Percentiles rank a stretch among this genome's conserved stretches.
phyloP scores from a whole-genome alignment of 2,329 filamentous ascomycete genomes.

The Neonectria punicea region DNA sequence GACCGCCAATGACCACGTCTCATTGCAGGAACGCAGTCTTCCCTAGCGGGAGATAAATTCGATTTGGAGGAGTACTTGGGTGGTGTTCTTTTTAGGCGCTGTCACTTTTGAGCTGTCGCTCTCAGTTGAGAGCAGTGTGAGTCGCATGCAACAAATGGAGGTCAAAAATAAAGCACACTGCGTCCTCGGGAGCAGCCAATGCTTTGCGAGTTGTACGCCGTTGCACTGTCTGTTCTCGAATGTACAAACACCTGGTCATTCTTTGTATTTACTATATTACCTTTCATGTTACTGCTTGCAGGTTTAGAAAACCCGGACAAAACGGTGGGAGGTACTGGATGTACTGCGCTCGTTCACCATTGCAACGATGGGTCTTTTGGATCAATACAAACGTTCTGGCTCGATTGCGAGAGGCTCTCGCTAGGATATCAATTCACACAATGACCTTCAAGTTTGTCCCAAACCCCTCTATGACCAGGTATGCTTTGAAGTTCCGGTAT shows the following conservation, averaged over 20 bases:
- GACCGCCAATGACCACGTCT: not conserved
- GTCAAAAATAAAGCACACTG: not conserved
- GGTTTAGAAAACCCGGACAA: constrained; percentile 28
- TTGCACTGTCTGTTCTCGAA: constrained; percentile 9
- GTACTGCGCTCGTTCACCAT: not conserved
- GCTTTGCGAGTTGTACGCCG: not conserved
- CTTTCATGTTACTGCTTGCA: constrained; percentile 8
- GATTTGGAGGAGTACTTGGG: not conserved
- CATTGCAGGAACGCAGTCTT: not conserved
- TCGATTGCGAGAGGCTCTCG: not conserved
- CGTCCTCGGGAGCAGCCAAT: constrained; percentile 3
- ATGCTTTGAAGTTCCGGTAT: no score
- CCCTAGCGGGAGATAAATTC: not conserved
- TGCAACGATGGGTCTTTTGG: not conserved
- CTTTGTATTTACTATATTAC: constrained; percentile 28
- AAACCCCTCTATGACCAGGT: not conserved
- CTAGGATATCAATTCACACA: not conserved
- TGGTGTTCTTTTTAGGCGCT: not conserved
- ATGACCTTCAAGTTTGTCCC: no score
- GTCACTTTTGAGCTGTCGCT: not conserved
- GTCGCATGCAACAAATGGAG: not conserved
- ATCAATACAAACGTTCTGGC: not conserved
- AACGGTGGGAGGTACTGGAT: not conserved
- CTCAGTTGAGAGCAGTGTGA: not conserved
- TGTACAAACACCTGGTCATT: constrained; percentile 30